phyloP scores from a whole-genome alignment of 2,329 filamentous ascomycete species.

The Aspergillus sp. region DNA sequence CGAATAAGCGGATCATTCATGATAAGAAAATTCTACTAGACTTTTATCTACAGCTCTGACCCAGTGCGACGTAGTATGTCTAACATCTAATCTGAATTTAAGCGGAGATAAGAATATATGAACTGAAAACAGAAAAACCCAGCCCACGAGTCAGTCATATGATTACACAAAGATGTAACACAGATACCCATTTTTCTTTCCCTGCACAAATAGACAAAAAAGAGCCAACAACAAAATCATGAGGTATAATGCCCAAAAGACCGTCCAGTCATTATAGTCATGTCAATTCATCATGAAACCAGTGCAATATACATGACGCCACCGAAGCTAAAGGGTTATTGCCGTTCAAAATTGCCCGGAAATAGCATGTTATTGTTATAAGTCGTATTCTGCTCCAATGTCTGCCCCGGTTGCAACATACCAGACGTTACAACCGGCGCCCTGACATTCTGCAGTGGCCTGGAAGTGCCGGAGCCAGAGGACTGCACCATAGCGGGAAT shows the following conservation, averaged over 20 bases:
- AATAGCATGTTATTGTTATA: constrained; percentile 10
- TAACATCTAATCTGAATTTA: no score
- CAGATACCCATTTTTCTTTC: not conserved
- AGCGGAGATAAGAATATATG: no score
- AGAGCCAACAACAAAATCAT: not conserved
- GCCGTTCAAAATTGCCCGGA: constrained; percentile 9
- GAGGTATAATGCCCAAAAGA: not conserved
- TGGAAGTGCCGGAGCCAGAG: constrained; percentile 4
- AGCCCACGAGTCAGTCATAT: no score
- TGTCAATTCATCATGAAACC: not conserved
- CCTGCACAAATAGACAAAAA: not conserved
- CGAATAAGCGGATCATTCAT: no score
- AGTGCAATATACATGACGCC: not conserved
- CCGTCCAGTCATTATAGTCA: not conserved
- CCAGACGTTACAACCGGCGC: constrained; percentile 7
- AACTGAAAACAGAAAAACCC: no score
- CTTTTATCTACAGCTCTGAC: no score
- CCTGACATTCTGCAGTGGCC: constrained; percentile 6
- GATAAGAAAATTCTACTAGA: no score
- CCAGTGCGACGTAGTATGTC: no score
- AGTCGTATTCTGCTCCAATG: constrained; percentile 1
- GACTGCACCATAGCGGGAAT: constrained; percentile 9
- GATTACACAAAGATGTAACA: no score
- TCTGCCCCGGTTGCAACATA: constrained; percentile 4
- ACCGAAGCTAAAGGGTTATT: not conserved